A percentile compares a stretch with the other conserved stretches of the same genome.
Evolutionary conservation across 176 grass and related monocot genomes (phyloP).

Genomic region (Rhynchospora tenuis): DNA sequence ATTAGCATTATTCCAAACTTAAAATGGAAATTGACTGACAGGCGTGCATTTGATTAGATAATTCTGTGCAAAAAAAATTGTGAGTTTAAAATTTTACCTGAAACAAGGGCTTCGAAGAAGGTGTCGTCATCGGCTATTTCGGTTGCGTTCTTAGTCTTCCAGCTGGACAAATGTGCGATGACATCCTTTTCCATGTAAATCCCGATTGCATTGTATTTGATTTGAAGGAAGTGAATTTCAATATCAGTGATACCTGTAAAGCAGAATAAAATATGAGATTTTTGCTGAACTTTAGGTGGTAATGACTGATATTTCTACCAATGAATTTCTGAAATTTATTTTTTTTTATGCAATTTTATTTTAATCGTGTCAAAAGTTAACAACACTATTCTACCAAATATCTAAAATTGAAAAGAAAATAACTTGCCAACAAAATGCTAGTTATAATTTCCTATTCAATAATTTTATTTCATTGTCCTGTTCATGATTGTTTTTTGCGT

Average conservation of each 20-base stretch:
- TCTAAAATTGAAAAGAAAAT: not conserved
- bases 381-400: not conserved
- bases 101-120: conserved; percentile 55
- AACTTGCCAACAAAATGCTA: conserved; percentile 4
- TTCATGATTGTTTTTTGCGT: not conserved
- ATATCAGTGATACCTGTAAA: conserved; percentile 76
- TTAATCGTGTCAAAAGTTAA: not conserved
- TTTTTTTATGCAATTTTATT: not conserved
- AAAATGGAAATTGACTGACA: not conserved
- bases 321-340: not conserved
- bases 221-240: conserved; percentile 92
- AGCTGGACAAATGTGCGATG: conserved; percentile 26
- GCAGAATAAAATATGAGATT: not conserved
- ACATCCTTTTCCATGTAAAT: conserved; percentile 52
- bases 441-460: not conserved
- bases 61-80: not conserved
- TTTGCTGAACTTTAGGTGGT: not conserved
- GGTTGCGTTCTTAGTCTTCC: conserved; percentile 42
- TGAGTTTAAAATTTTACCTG: conserved; percentile 29
- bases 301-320: not conserved
- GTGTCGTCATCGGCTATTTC: conserved; percentile 40
- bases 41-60: not conserved
- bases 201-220: conserved; percentile 81
- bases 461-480: not conserved
- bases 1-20: not conserved